Percentiles rank a stretch among this genome's conserved stretches.
Conservation (phyloP, 768 basidiomycete species). For the Rhodocollybia butyracea region DNA sequence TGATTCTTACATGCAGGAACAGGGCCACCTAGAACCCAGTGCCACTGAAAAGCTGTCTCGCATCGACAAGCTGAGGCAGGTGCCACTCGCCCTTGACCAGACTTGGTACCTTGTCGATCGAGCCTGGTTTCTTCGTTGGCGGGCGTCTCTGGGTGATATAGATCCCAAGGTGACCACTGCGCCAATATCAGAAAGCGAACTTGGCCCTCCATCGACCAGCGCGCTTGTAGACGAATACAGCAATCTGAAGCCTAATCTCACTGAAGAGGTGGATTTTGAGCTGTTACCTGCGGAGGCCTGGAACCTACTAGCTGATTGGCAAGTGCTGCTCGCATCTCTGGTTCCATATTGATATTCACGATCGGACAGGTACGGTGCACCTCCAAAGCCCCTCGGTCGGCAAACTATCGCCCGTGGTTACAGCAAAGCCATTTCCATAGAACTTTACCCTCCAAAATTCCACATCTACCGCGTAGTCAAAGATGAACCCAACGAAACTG, state of each 20-base stretch:
- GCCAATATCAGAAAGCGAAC: conserved; percentile 51
- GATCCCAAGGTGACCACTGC: conserved; percentile 57
- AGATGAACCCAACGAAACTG: conserved; percentile 12
- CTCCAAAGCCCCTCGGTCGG: conserved; percentile 56
- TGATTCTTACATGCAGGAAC: conserved; percentile 65
- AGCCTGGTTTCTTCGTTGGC: conserved; percentile 75
- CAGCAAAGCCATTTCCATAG: conserved; percentile 47
- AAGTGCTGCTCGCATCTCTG: conserved; percentile 24
- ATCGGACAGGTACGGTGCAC: conserved; percentile 64
- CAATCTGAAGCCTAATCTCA: conserved; percentile 38
- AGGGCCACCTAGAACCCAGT: conserved; percentile 28
- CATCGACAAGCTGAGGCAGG: conserved; percentile 44
- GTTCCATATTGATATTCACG: conserved; percentile 1
- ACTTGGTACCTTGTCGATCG: conserved; percentile 77
- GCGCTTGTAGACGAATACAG: conserved; percentile 55
- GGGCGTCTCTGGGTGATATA: conserved; percentile 62
- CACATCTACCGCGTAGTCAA: conserved; percentile 49
- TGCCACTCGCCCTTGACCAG: conserved; percentile 59
- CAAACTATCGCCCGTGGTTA: conserved; percentile 62
- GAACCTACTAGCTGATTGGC: conserved; percentile 70
- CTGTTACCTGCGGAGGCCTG: conserved; percentile 74
- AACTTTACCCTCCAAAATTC: conserved; percentile 69
- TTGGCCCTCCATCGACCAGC: conserved; percentile 78
- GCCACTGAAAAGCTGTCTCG: conserved; percentile 44
- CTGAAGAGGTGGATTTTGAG: conserved; percentile 70